A percentile compares a stretch with the other conserved stretches of the same genome.
Evolutionary conservation across 225 moss, liverwort and hornwort genomes (phyloP).

Genomic region (Polytrichum commune): DNA sequence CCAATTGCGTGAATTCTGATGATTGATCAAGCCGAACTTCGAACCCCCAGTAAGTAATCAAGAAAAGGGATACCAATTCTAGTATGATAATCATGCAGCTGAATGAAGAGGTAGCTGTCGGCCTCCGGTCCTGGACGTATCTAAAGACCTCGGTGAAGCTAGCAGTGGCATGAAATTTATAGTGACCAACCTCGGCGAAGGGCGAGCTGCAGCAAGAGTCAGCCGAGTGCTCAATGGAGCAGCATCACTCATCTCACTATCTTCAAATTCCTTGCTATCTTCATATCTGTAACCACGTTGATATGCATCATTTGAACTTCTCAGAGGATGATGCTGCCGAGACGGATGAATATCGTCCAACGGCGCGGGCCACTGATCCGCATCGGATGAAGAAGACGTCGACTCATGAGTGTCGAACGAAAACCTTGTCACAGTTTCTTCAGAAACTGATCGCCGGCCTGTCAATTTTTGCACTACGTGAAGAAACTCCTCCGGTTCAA

Average conservation of each 20-base stretch:
- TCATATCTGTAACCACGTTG: no score
- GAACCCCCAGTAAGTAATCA: no score
- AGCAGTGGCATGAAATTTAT: slow-evolving; percentile 43
- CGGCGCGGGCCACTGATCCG: no score
- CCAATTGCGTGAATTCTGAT: no score
- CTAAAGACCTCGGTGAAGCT: slow-evolving; percentile 21
- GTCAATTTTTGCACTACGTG: slow-evolving; percentile 2
- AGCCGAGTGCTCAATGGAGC: slow-evolving; percentile 18
- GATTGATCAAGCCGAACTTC: no score
- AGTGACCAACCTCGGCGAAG: slow-evolving; percentile 42
- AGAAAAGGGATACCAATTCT: no score
- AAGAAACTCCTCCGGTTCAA: background rate
- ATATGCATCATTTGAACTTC: background rate
- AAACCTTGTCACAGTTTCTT: background rate
- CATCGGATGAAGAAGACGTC: background rate
- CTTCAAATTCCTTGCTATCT: no score
- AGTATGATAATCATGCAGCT: no score
- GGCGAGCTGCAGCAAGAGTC: slow-evolving; percentile 17
- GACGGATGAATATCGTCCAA: no score
- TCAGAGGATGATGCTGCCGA: background rate
- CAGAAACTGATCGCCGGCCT: background rate
- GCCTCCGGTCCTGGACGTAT: no score
- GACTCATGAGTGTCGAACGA: no score
- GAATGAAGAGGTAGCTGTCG: no score
- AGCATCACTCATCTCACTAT: background rate